A percentile compares a stretch with the other conserved stretches of the same genome.
Evolutionary conservation across 1,284 basidiomycete species (phyloP).

Genomic region (Waitea zeae): DNA sequence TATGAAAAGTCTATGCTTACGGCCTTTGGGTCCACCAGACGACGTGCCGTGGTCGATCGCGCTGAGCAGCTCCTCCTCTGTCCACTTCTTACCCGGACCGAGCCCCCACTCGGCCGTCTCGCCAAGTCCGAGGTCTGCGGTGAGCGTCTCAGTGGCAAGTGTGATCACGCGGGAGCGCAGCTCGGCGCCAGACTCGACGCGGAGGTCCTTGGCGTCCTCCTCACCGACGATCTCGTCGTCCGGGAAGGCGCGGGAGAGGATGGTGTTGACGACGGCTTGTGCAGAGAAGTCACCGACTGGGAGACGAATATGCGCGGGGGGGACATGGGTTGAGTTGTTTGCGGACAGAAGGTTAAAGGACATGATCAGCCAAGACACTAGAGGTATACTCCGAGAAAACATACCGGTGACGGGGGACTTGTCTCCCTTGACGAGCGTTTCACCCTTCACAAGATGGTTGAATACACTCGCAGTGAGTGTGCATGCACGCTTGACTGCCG

Average conservation of each 20-base stretch:
- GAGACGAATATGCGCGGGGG: conserved; percentile 1
- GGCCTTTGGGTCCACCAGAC: conserved; percentile 59
- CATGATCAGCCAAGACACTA: conserved; percentile 1
- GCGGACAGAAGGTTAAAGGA: neutral
- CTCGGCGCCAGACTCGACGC: conserved; percentile 27
- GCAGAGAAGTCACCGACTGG: conserved; percentile 83
- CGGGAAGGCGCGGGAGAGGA: conserved; percentile 65
- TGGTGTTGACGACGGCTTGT: conserved; percentile 77
- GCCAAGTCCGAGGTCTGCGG: conserved; percentile 28
- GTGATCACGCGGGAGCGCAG: conserved; percentile 60
- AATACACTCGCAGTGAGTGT: conserved; percentile 77
- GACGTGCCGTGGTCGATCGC: conserved; percentile 80
- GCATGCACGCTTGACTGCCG: conserved; percentile 85
- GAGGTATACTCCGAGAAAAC: conserved; percentile 8
- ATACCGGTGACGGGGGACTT: conserved; percentile 91
- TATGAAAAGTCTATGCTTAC: conserved; percentile 33
- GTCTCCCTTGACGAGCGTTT: conserved; percentile 84
- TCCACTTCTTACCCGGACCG: conserved; percentile 33
- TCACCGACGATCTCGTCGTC: conserved; percentile 87
- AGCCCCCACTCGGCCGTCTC: conserved; percentile 47
- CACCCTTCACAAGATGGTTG: conserved; percentile 72
- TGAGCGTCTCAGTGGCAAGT: conserved; percentile 75
- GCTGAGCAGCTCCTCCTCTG: conserved; percentile 48
- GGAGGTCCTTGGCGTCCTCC: conserved; percentile 79
- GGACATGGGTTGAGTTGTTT: neutral